Base-by-base conservation (phyloP, 2,329 filamentous ascomycete genomes). In the Nannizziopsis arthrosporioides region DNA sequence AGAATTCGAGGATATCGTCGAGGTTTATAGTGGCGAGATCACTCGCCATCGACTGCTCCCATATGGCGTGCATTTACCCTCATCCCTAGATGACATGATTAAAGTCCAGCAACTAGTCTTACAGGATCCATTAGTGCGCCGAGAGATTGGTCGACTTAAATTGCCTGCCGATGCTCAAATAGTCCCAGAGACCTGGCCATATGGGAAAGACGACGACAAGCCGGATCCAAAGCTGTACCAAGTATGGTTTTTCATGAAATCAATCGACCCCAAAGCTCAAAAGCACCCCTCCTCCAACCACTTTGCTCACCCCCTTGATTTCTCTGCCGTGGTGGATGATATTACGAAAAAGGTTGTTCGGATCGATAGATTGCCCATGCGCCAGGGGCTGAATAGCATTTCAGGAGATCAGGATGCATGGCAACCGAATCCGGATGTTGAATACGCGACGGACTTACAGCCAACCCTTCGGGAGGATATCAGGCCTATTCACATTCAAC, bases 281-380 rank as follows among this genome's bases (percentile, higher is more conserved):
- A 38, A 31, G 9, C 43, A 46, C 18, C 43, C 43, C 11, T 38
- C 43, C 38, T 32, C 43, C 43, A 82, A 81, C 57, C 78, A 84
- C 60, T 84, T 84, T 57, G 77, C 81, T 0, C 74, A 82, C 55
- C 81, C 81, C 0, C 66, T 84, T 1, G 72, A 75, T 17, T 78
- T 82, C 51, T 81, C 78, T 1, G 80, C 81, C 0, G 80, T 84
- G 14, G 68, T 86, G 35, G 78, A 79, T 57, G 75, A 74, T 0
- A 72, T 73, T 32, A 77, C 72, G 1, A 75, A 76, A 66, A 76
- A 80, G 56, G 73, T 86, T 36, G 72, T 82, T 41, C 75, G 82
- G 9, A 81, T 86, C 54, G 82, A 86, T 57, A 70, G 76, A 48
- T 62, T 86, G 2, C 82, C 83, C 1, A 84, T 79, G 2, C 82